Evolutionary conservation across 441 rosid genomes (phyloP).

Genomic region (Daphne laureola): DNA sequence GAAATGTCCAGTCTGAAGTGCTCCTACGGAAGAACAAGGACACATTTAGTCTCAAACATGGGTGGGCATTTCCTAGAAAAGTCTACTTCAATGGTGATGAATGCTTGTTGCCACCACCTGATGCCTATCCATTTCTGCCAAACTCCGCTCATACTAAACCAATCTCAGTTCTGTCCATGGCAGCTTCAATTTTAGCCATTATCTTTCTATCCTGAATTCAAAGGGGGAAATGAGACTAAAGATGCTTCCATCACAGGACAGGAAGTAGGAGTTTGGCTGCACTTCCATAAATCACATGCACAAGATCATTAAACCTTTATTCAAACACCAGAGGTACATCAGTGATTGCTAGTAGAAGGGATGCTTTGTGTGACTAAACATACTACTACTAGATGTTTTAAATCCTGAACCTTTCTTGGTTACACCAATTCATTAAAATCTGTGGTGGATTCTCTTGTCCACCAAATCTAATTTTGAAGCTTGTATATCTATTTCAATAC

Average conservation of each 20-base stretch:
- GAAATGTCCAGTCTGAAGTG: slow-evolving; percentile 76
- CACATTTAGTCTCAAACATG: slow-evolving; percentile 60
- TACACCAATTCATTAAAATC: too few relatives aligned
- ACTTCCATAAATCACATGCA: too few relatives aligned
- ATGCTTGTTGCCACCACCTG: slow-evolving; percentile 68
- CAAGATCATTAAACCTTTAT: too few relatives aligned
- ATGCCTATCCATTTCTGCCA: slow-evolving; percentile 58
- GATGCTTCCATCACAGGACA: slow-evolving; percentile 5
- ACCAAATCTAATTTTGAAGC: too few relatives aligned
- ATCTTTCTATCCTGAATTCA: slow-evolving; percentile 20
- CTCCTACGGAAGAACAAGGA: slow-evolving; percentile 58
- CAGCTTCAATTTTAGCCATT: slow-evolving; percentile 29
- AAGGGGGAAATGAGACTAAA: slow-evolving; percentile 5
- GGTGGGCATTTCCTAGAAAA: slow-evolving; percentile 82
- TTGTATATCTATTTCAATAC: too few relatives aligned
- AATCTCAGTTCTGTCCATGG: slow-evolving; percentile 18
- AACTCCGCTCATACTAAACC: slow-evolving; percentile 28
- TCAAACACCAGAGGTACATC: too few relatives aligned
- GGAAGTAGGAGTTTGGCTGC: background rate
- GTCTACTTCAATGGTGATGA: slow-evolving; percentile 75
- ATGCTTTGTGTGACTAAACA: background rate
- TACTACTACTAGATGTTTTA: background rate
- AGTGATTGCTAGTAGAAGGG: too few relatives aligned
- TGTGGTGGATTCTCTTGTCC: too few relatives aligned
- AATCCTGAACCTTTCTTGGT: too few relatives aligned